Evolutionary conservation across 805 yeast species (phyloP), one percentile per base, ranked within the genome.

Genomic region (Ogataea henricii): DNA sequence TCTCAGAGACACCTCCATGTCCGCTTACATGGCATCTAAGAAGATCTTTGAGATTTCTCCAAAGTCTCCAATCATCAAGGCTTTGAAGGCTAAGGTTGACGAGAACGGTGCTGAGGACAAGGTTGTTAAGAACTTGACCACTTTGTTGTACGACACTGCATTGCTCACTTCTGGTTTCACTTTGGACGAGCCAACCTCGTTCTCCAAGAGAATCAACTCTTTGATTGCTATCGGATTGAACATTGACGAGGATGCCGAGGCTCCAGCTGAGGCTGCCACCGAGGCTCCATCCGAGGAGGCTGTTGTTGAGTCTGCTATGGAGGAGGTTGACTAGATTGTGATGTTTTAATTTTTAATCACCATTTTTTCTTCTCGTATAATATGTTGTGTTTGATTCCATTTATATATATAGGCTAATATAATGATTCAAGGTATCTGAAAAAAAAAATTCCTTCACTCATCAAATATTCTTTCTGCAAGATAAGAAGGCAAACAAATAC

Each of bases 21-120:
- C 98, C 35, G 83, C 97, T 55, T 94, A 94, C 94, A 94, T 94
- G 99, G 87, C 98, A 41, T 94, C 99, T 48, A 94, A 94, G 90
- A 94, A 94, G 86, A 94, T 94, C 69, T 89, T 94, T 66, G 99
- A 94, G 82, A 90, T 94, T 62, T 92, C 98, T 66, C 97, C 99
- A 77, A 86, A 82, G 73, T 91, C 97, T 58, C 75, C 96, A 57
- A 94, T 94, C 71, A 92, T 94, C 74, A 85, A 78, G 79, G 99
- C 94, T 77, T 86, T 94, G 76, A 91, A 85, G 81, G 80, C 86
- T 72, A 94, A 92, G 85, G 97, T 94, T 67, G 98, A 90, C 65
- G 85, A 87, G 59, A 96, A 89, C 66, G 98, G 98, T 75, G 91
- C 96, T 58, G 95, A 89, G 76, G 98, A 95, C 79, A 88, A 96